Conservation (phyloP, 345 rosid species). For the Pugionium cornutum region DNA sequence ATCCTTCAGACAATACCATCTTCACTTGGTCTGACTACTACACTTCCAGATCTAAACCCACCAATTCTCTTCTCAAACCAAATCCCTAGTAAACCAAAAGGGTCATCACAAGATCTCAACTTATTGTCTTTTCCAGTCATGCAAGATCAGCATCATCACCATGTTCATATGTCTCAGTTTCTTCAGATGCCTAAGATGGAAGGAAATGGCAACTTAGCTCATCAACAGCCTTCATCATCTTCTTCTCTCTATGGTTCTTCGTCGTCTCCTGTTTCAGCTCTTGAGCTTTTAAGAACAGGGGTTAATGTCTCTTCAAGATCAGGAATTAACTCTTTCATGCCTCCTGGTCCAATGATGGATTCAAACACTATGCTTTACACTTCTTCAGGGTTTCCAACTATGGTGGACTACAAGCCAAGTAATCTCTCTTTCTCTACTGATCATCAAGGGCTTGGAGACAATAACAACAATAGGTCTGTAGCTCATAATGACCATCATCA, state of each 20-base stretch:
- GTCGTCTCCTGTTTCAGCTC: slow-evolving; percentile 42
- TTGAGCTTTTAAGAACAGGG: slow-evolving; percentile 38
- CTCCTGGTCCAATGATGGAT: slow-evolving; percentile 40
- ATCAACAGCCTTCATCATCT: slow-evolving; percentile 32
- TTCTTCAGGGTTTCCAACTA: slow-evolving; percentile 43
- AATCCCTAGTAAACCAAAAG: slow-evolving; percentile 37
- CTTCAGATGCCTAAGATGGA: slow-evolving; percentile 42
- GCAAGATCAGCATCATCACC: slow-evolving; percentile 33
- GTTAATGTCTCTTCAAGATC: slow-evolving; percentile 39
- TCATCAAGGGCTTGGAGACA: slow-evolving; percentile 27
- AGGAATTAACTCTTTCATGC: slow-evolving; percentile 39
- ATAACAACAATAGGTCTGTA: slow-evolving; percentile 29
- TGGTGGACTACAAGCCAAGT: slow-evolving; percentile 38
- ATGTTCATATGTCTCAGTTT: slow-evolving; percentile 41
- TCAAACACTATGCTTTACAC: slow-evolving; percentile 35
- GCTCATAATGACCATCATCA: slow-evolving; percentile 27
- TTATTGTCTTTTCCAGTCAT: slow-evolving; percentile 40
- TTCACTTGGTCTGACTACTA: slow-evolving; percentile 36
- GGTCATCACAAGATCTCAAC: slow-evolving; percentile 41
- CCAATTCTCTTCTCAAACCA: slow-evolving; percentile 39
- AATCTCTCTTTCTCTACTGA: slow-evolving; percentile 37
- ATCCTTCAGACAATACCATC: slow-evolving; percentile 30
- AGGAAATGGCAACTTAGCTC: slow-evolving; percentile 35
- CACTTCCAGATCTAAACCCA: slow-evolving; percentile 42
- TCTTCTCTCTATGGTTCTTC: slow-evolving; percentile 34